Base-by-base conservation (phyloP, 306 rosid species). In the Amphicarpaea edgeworthii region DNA sequence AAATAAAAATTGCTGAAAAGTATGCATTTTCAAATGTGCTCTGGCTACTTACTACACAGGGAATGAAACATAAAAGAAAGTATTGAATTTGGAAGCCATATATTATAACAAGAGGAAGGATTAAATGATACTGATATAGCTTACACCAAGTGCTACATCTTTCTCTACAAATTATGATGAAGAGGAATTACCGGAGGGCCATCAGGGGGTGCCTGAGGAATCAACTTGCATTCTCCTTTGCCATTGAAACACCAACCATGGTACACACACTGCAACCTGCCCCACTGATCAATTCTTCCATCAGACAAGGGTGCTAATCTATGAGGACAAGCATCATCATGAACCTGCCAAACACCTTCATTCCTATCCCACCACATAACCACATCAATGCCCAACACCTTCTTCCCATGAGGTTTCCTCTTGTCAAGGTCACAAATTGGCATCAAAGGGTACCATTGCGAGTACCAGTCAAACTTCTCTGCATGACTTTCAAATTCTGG, bases 191-290 rank as follows among this genome's bases (percentile, higher is more conserved):
- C 98, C 86, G 85, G 95, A 85, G 97, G 93, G 54, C 96, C 97
- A 6, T 92, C 92, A 2, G 64, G 82, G 32, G 96, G 90, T 34
- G 91, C 96, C 70, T 94, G 98, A 68, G 97, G 98, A 85, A 94
- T 94, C 66, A 94, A 65, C 70, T 91, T 87, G 81, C 98, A 94
- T 32, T 86, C 87, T 28, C 97, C 98, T 17, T 91, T 81, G 76
- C 98, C 97, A 85, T 87, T 83, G 66, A 94, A 94, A 75, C 98
- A 94, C 97, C 96, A 94, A 24, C 98, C 98, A 84, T 94, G 97
- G 62, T 94, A 94, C 28, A 94, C 98, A 77, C 98, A 94, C 79
- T 91, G 98, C 83, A 91, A 79, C 68, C 98, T 83, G 0, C 98
- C 98, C 97, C 94, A 88, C 49, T 86, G 94, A 84, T 94, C 98